These are phyloP conservation scores for Borovskyia barvae DNA, from an alignment of 208 protist species.

Conservation along the genomic window DNA sequence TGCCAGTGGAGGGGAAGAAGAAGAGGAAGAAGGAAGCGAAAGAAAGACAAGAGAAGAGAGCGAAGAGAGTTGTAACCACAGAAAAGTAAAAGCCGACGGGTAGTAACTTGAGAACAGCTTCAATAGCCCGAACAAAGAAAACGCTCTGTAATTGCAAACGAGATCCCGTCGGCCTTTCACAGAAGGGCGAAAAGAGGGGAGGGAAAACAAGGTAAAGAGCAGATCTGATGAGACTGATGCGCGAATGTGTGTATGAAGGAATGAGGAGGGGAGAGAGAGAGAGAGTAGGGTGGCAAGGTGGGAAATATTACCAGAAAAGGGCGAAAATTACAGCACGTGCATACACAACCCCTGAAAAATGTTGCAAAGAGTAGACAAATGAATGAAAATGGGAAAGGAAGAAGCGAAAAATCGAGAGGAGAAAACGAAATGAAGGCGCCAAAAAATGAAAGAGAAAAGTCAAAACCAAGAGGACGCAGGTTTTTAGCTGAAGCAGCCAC, in stretches of 20 bases:
- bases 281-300: slow-evolving; percentile 1
- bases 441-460: slow-evolving; percentile 22
- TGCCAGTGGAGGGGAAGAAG: background rate
- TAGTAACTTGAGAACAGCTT: no score
- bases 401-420: slow-evolving; percentile 6
- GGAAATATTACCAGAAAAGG: background rate
- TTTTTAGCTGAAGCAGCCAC: background rate
- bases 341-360: background rate
- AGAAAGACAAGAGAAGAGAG: background rate
- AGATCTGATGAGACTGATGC: background rate
- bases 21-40: background rate
- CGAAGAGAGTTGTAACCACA: no score
- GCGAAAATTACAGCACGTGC: background rate
- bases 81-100: no score
- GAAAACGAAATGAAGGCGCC: background rate
- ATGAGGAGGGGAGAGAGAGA: slow-evolving; percentile 5
- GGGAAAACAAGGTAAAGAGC: no score
- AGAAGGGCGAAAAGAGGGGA: no score
- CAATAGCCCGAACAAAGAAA: no score
- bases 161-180: no score
- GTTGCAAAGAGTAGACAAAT: background rate
- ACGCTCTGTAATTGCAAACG: no score
- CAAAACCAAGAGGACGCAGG: slow-evolving; percentile 15
- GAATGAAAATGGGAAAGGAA: background rate
- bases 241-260: background rate